These are phyloP conservation scores for Hymenotorrendiella dingleyae DNA, from an alignment of 2,329 filamentous ascomycete species.

Conservation along the genomic window DNA sequence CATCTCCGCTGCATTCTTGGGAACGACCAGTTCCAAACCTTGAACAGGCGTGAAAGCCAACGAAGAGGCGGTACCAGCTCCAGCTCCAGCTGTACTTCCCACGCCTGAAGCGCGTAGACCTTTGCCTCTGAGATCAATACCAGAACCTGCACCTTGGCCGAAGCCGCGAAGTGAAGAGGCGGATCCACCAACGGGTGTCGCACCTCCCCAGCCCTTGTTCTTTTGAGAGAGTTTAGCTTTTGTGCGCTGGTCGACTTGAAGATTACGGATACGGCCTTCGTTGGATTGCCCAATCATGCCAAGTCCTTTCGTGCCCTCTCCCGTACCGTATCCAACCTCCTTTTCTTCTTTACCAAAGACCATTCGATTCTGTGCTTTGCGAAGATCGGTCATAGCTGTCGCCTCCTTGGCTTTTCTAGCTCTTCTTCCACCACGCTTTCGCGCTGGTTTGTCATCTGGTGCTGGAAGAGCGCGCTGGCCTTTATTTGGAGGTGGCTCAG, in stretches of 20 bases:
- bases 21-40: conserved; percentile 90
- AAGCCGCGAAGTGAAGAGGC: conserved; percentile 81
- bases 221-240: conserved; percentile 90
- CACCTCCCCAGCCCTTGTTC: conserved; percentile 88
- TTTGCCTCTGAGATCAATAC: conserved; percentile 67
- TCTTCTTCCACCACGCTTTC: conserved; percentile 85
- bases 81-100: conserved; percentile 55
- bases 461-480: conserved; percentile 80
- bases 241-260: conserved; percentile 89
- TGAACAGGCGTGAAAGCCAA: conserved; percentile 93
- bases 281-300: conserved; percentile 92
- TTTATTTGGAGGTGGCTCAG: conserved; percentile 85
- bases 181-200: conserved; percentile 55
- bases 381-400: conserved; percentile 90
- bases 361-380: conserved; percentile 94
- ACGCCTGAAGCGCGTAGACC: conserved; percentile 74
- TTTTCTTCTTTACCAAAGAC: conserved; percentile 93
- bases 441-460: conserved; percentile 88
- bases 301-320: conserved; percentile 78
- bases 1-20: conserved; percentile 82
- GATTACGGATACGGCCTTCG: conserved; percentile 79
- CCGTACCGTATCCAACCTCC: conserved; percentile 84
- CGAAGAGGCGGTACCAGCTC: conserved; percentile 72
- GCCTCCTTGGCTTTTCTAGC: conserved; percentile 95
- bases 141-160: conserved; percentile 54